Base-by-base conservation (phyloP, 495 filamentous ascomycete genomes). In the Lasiosphaeris hirsuta region DNA sequence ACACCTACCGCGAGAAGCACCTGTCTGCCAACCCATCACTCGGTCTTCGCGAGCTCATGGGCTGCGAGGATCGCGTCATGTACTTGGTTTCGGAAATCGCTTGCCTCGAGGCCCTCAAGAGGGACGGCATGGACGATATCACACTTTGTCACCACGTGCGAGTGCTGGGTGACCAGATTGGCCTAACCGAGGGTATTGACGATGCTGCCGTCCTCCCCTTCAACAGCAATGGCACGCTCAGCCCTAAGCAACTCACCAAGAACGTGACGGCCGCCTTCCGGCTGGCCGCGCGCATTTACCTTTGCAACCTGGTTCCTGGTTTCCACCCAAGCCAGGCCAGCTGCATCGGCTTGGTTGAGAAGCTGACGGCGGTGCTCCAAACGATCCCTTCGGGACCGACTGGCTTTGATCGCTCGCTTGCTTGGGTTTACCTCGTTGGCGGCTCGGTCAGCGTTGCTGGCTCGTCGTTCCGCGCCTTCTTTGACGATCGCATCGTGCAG, bases 71-170 rank as follows among this genome's bases (percentile, higher is more conserved):
- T 75, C 84, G 86, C 18, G 85, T 98, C 65, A 97, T 98, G 94
- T 98, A 96, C 68, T 81, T 97, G 58, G 96, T 98, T 66, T 96
- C 92, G 1, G 94, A 98, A 68, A 96, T 97, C 62, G 89, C 93
- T 18, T 98, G 94, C 73, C 79, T 98, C 38, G 94, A 98, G 63
- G 87, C 89, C 2, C 79, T 97, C 56, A 96, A 92, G 79, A 74
- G 75, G 34, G 87, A 91, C 33, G 87, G 87, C 40, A 86, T 92
- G 72, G 88, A 94, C 60, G 86, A 89, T 62, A 83, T 96, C 57
- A 78, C 86, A 41, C 82, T 97, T 41, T 96, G 92, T 78, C 76
- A 83, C 9, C 92, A 96, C 70, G 89, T 97, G 19, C 83, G 84
- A 46, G 79, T 85, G 7, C 84, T 98, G 14, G 93, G 89, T 37